Conservation (phyloP, 768 basidiomycete species). For the Termitomyces sp. region DNA sequence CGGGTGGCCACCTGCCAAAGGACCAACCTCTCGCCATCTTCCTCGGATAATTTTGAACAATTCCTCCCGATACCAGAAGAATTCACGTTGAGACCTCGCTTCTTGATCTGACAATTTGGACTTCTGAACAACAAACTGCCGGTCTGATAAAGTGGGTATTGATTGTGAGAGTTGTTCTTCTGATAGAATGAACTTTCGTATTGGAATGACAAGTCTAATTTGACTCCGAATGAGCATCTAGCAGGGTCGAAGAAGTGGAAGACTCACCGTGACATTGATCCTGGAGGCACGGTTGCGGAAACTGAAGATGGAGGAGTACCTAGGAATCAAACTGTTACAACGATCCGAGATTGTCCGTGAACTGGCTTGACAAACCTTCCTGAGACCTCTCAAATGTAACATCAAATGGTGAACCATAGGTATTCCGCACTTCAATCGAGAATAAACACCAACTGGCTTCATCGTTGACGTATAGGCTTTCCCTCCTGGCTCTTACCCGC, state of each 20-base stretch:
- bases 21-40: slow-evolving; percentile 82
- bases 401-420: slow-evolving; percentile 90
- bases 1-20: neutral
- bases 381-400: slow-evolving; percentile 71
- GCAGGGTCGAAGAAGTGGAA: neutral
- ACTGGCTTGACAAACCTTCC: slow-evolving; percentile 44
- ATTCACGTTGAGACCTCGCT: slow-evolving; percentile 64
- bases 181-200: slow-evolving; percentile 67
- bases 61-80: slow-evolving; percentile 97
- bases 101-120: slow-evolving; percentile 59
- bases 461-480: slow-evolving; percentile 41
- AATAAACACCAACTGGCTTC: slow-evolving; percentile 81
- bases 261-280: slow-evolving; percentile 76
- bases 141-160: slow-evolving; percentile 82
- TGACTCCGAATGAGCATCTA: slow-evolving; percentile 2
- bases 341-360: neutral
- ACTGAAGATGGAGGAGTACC: slow-evolving; percentile 40
- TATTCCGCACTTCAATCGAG: slow-evolving; percentile 87
- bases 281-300: slow-evolving; percentile 75
- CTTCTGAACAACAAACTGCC: slow-evolving; percentile 89
- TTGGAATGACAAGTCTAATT: slow-evolving; percentile 62
- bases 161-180: slow-evolving; percentile 57
- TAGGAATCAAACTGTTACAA: slow-evolving; percentile 23
- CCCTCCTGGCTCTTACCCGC: slow-evolving; percentile 23
- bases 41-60: slow-evolving; percentile 69